These are phyloP conservation scores for Globisporangium sylvaticum DNA, from an alignment of 352 stramenopile species.

Conservation along the genomic window DNA sequence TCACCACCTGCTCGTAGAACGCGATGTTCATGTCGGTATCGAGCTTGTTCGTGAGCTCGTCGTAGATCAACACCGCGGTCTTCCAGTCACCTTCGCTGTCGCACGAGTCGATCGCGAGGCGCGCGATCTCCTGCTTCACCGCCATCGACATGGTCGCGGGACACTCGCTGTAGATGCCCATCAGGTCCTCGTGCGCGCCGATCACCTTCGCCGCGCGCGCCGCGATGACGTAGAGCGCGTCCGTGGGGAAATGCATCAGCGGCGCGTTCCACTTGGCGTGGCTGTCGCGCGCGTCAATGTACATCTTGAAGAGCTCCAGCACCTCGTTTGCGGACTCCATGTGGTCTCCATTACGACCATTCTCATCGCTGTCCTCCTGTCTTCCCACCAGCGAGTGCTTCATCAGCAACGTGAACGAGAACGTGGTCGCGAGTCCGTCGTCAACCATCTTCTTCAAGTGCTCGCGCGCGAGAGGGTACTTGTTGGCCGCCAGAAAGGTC, in stretches of 20 bases:
- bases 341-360: not conserved
- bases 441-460: conserved; percentile 46
- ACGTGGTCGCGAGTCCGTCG: conserved; percentile 50
- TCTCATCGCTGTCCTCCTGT: not conserved
- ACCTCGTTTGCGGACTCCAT: conserved; percentile 30
- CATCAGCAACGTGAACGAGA: conserved; percentile 73
- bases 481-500: conserved; percentile 54
- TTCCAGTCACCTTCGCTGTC: conserved; percentile 70
- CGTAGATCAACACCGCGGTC: conserved; percentile 68
- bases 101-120: conserved; percentile 50
- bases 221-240: conserved; percentile 61
- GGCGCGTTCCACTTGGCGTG: conserved; percentile 44
- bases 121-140: conserved; percentile 53
- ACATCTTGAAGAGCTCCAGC: conserved; percentile 58
- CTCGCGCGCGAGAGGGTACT: conserved; percentile 37
- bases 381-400: conserved; percentile 42
- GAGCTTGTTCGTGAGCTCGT: conserved; percentile 54
- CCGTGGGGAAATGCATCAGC: conserved; percentile 58
- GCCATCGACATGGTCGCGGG: conserved; percentile 36
- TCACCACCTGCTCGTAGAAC: conserved; percentile 80
- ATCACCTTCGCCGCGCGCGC: conserved; percentile 44
- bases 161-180: conserved; percentile 57
- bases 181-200: conserved; percentile 51
- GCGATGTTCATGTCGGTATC: conserved; percentile 60
- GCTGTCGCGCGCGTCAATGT: conserved; percentile 42